Evolutionary conservation across 208 protist genomes (phyloP).

Genomic region (Porcisia deanei): DNA sequence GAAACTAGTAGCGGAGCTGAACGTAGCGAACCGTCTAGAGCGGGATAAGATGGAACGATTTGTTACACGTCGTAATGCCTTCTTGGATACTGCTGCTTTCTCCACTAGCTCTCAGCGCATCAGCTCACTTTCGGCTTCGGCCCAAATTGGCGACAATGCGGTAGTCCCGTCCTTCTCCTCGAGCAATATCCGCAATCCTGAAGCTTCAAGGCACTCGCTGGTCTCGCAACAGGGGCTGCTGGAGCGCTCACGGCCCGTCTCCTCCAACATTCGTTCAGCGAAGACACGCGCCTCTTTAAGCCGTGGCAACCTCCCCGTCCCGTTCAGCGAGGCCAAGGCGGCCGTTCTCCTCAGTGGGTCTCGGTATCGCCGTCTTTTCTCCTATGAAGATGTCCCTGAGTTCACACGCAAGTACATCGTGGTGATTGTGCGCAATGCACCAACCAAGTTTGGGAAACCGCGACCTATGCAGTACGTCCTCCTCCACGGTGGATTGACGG

Average conservation of each 20-base stretch:
- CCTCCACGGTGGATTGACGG: constrained; percentile 76
- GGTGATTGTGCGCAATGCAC: constrained; percentile 41
- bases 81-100: not conserved
- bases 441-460: constrained; percentile 15
- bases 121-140: not conserved
- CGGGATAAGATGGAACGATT: constrained; percentile 23
- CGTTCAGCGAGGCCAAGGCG: not conserved
- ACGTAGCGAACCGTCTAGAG: constrained; percentile 26
- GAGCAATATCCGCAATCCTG: not conserved
- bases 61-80: not conserved
- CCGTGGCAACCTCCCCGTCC: not conserved
- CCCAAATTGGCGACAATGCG: constrained; percentile 9
- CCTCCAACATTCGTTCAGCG: constrained; percentile 4
- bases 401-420: constrained; percentile 83
- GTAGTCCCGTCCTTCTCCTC: constrained; percentile 2
- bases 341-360: constrained; percentile 7
- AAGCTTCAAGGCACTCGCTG: not conserved
- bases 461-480: constrained; percentile 64
- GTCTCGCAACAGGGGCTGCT: not conserved
- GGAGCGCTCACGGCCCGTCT: not conserved
- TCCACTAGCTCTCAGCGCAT: not conserved
- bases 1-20: constrained; percentile 40
- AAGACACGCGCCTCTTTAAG: not conserved
- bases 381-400: constrained; percentile 53
- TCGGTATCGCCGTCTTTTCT: constrained; percentile 44